These are phyloP conservation scores for Leishmania tropica DNA, from an alignment of 208 protist species.

Conservation along the genomic window DNA sequence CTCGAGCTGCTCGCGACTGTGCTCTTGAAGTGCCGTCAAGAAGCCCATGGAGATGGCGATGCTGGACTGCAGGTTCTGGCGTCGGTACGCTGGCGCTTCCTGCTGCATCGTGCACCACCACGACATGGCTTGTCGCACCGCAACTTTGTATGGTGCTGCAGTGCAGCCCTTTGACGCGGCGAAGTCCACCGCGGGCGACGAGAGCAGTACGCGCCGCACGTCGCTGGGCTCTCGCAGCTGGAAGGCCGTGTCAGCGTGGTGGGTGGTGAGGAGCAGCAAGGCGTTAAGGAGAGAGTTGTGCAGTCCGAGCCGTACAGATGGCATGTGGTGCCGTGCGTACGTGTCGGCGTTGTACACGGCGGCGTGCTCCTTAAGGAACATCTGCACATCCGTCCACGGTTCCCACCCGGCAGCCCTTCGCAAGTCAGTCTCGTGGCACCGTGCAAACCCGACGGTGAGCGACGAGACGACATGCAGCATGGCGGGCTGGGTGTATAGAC, in stretches of 20 bases:
- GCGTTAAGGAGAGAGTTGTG: conserved; percentile 52
- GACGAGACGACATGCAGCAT: conserved; percentile 36
- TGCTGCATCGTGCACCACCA: conserved; percentile 19
- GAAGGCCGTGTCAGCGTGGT: conserved; percentile 6
- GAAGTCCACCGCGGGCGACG: background rate
- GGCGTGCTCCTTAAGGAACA: conserved; percentile 39
- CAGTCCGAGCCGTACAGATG: conserved; percentile 33
- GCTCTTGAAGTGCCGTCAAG: conserved; percentile 47
- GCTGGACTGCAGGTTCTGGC: conserved; percentile 22
- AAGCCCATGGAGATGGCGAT: conserved; percentile 35
- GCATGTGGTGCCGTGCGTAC: conserved; percentile 51
- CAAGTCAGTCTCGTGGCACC: conserved; percentile 26
- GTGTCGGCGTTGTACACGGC: conserved; percentile 37
- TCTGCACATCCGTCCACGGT: conserved; percentile 50
- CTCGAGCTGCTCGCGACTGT: conserved; percentile 27
- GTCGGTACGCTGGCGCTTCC: conserved; percentile 8
- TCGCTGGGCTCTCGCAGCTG: conserved; percentile 29
- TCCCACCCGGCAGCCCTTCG: conserved; percentile 40
- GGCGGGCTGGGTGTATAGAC: conserved; percentile 35
- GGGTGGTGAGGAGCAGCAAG: conserved; percentile 40
- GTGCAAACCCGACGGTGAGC: conserved; percentile 25
- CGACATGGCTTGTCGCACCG: conserved; percentile 1
- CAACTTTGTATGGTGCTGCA: background rate
- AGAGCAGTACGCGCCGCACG: conserved; percentile 15
- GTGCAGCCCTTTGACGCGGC: background rate